These are phyloP conservation scores for Colletotrichum neosansevieriae DNA, from an alignment of 2,329 filamentous ascomycete species.

Conservation along the genomic window DNA sequence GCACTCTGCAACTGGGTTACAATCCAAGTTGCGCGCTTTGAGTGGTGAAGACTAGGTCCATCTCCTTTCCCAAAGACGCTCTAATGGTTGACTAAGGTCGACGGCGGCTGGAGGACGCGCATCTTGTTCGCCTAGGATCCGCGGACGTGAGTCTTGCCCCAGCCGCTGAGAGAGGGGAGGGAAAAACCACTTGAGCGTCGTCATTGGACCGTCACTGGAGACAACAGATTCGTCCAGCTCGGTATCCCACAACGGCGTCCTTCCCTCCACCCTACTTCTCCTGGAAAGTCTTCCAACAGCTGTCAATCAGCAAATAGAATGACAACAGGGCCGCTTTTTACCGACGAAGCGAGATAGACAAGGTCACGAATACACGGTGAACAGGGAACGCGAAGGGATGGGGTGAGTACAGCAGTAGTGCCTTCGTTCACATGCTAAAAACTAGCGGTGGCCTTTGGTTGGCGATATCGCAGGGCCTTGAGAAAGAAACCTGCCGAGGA, in stretches of 20 bases:
- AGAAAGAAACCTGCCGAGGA: constrained; percentile 33
- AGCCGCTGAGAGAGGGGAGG: too few species aligned
- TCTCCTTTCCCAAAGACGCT: too few species aligned
- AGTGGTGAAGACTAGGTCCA: too few species aligned
- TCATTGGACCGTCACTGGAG: background rate
- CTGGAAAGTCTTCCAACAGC: constrained; percentile 12
- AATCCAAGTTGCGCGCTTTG: too few species aligned
- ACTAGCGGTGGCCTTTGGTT: constrained; percentile 26
- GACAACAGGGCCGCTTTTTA: constrained; percentile 22
- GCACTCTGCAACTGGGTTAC: too few species aligned
- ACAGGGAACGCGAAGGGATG: constrained; percentile 11
- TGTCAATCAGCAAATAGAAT: constrained; percentile 24
- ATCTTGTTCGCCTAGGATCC: constrained; percentile 5
- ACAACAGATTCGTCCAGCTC: constrained; percentile 1
- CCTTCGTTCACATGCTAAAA: constrained; percentile 39
- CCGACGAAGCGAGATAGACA: constrained; percentile 30
- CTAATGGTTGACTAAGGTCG: too few species aligned
- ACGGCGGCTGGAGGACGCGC: constrained; percentile 3
- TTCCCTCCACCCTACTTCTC: background rate
- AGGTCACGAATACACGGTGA: constrained; percentile 19
- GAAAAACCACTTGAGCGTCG: too few species aligned
- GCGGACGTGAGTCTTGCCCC: background rate
- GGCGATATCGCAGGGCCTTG: constrained; percentile 21
- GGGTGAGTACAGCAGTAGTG: constrained; percentile 18
- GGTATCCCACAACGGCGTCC: constrained; percentile 16